Evolutionary conservation across 2,329 filamentous ascomycete genomes (phyloP).

Genomic region (Cladophialophora yegresii): DNA sequence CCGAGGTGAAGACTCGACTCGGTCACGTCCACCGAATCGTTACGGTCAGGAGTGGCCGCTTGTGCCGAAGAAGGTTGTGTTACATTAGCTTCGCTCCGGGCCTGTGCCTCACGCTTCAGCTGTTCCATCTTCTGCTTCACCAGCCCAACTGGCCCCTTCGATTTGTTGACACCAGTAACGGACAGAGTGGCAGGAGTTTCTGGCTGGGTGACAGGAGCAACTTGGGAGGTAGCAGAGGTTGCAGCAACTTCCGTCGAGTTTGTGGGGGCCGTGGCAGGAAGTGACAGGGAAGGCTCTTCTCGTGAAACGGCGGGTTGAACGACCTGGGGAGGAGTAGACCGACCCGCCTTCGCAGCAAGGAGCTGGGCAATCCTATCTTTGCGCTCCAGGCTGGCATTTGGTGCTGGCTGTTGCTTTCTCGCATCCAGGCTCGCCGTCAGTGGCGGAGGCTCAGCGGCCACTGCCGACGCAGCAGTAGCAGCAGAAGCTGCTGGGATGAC

Average conservation of each 20-base stretch:
- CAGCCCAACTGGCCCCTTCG: slow-evolving; percentile 70
- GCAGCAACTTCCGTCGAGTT: not conserved
- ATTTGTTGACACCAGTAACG: slow-evolving; percentile 43
- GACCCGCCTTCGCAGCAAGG: slow-evolving; percentile 70
- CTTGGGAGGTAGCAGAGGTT: not conserved
- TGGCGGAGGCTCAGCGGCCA: slow-evolving; percentile 2
- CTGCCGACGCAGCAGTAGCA: not conserved
- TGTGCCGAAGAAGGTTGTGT: not conserved
- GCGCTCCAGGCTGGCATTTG: slow-evolving; percentile 60
- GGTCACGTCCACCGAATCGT: slow-evolving; percentile 1
- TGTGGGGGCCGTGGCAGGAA: not conserved
- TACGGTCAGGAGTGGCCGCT: not conserved
- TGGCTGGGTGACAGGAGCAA: slow-evolving; percentile 2
- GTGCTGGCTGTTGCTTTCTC: slow-evolving; percentile 34
- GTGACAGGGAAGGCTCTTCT: slow-evolving; percentile 3
- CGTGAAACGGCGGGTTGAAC: not conserved
- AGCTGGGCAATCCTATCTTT: slow-evolving; percentile 76
- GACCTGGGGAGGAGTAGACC: slow-evolving; percentile 39
- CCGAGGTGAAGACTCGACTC: slow-evolving; percentile 1
- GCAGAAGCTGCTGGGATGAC: not conserved
- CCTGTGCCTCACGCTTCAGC: slow-evolving; percentile 58
- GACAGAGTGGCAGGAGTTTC: not conserved
- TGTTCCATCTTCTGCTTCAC: slow-evolving; percentile 78
- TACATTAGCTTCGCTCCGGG: slow-evolving; percentile 37
- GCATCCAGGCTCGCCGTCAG: slow-evolving; percentile 10